These are phyloP conservation scores for Eucalyptus polyanthemos DNA, from an alignment of 345 rosid genomes.

Conservation along the genomic window DNA sequence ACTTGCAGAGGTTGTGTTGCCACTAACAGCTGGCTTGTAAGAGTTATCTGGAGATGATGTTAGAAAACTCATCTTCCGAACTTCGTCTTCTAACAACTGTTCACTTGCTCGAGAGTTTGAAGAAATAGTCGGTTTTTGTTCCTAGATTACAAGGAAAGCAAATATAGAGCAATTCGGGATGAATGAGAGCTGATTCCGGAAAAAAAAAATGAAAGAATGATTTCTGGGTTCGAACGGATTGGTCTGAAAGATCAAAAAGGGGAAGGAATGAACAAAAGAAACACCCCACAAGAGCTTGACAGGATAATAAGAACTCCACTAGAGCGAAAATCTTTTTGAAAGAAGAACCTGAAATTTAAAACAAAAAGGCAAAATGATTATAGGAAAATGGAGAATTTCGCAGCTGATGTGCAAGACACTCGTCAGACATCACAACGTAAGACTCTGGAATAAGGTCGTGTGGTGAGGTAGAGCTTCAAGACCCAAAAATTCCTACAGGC, in stretches of 20 bases:
- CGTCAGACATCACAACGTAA: not conserved
- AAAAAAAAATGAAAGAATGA: not conserved
- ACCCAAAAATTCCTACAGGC: not conserved
- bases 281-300: not conserved
- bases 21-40: slow-evolving; percentile 43
- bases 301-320: not conserved
- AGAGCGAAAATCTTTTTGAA: not conserved
- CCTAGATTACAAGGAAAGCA: not conserved
- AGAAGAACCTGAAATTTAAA: not conserved
- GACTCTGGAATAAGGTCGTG: not conserved
- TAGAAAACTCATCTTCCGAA: slow-evolving; percentile 21
- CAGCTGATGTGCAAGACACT: not conserved
- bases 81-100: not conserved
- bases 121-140: not conserved
- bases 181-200: not conserved
- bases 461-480: not conserved
- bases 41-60: slow-evolving; percentile 27
- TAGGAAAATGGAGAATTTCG: not conserved
- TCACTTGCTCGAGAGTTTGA: not conserved
- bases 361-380: not conserved
- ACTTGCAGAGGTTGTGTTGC: slow-evolving; percentile 37
- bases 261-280: not conserved
- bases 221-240: not conserved
- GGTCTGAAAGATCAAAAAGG: not conserved
- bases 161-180: not conserved